Base-by-base conservation (phyloP, 352 stramenopile genomes). In the Globisporangium alternatum region DNA sequence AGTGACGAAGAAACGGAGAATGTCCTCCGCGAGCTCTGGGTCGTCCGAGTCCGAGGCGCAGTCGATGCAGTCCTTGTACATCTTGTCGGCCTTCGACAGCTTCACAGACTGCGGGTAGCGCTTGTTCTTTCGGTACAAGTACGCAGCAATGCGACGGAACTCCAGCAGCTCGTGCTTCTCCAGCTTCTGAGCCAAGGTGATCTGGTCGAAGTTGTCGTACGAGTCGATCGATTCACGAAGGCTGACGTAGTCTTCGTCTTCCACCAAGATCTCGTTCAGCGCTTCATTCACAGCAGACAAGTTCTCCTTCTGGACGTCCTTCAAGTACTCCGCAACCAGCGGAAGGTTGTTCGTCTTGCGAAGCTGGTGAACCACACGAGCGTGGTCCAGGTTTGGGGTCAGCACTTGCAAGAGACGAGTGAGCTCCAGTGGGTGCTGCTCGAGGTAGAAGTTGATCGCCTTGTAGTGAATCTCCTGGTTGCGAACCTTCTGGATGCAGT, bases 401-500 rank as follows among this genome's bases (percentile, higher is more conserved):
- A 99, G 81, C 57, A 99, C 96, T 88, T 98, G 88, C 66, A 99
- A 93, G 19, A 99, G 79, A 49, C 97, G 84, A 37, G 95, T 98
- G 39, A 99, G 95, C 62, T 98, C 87, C 54, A 98, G 86, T 35
- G 97, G 98, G 72, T 99, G 94, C 76, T 98, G 90, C 52, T 98
- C 90, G 25, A 99, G 76, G 78, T 99, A 99, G 70, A 99, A 99
- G 68, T 96, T 92, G 68, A 99, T 98, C 54, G 97, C 97, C 81
- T 99, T 99, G 96, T 99, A 99, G 86, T 99, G 98, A 37, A 99
- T 97, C 80, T 99, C 98, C 68, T 98, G 92, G 84, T 99, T 99
- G 67, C 97, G 94, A 43, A 99, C 97, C 86, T 99, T 99, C 64
- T 98, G 89, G 70, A 99, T 98, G 70, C 96, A 98, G 68, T 99